These are phyloP conservation scores for Plasmodium adleri DNA, from an alignment of 169 alveolate genomes.

Conservation along the genomic window DNA sequence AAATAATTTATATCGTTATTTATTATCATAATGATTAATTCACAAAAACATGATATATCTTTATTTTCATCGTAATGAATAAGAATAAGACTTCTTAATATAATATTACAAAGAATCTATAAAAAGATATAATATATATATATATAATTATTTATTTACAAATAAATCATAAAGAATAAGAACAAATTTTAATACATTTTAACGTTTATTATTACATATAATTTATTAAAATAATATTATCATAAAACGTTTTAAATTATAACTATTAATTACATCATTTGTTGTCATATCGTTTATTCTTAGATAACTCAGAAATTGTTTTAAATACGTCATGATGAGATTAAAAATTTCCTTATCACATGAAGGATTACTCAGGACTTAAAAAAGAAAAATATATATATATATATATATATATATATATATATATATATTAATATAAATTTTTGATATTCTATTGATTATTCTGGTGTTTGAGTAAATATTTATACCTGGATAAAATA, in stretches of 20 bases:
- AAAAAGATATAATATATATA: not conserved
- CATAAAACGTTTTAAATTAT: no score
- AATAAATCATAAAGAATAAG: not conserved
- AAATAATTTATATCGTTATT: conserved; percentile 35
- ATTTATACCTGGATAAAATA: conserved; percentile 64
- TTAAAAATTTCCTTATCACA: conserved; percentile 32
- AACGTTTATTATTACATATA: not conserved
- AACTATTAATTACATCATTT: conserved; percentile 37
- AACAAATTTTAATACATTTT: not conserved
- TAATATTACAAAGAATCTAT: conserved; percentile 60
- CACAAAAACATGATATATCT: conserved; percentile 55
- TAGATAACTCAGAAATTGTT: conserved; percentile 47
- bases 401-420: not conserved
- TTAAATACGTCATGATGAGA: conserved; percentile 43
- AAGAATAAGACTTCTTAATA: conserved; percentile 39
- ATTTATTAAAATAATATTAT: not conserved
- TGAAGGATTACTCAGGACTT: conserved; percentile 35
- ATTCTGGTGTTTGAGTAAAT: not conserved
- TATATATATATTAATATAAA: conserved; percentile 2
- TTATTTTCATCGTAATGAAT: conserved; percentile 30
- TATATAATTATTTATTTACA: not conserved
- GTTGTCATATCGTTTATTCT: conserved; percentile 47
- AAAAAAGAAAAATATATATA: conserved; percentile 6
- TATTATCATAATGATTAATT: conserved; percentile 53
- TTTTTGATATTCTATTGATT: not conserved